Evolutionary conservation across 2,329 filamentous ascomycete genomes (phyloP).

Genomic region (Myriosclerotinia scirpicola): DNA sequence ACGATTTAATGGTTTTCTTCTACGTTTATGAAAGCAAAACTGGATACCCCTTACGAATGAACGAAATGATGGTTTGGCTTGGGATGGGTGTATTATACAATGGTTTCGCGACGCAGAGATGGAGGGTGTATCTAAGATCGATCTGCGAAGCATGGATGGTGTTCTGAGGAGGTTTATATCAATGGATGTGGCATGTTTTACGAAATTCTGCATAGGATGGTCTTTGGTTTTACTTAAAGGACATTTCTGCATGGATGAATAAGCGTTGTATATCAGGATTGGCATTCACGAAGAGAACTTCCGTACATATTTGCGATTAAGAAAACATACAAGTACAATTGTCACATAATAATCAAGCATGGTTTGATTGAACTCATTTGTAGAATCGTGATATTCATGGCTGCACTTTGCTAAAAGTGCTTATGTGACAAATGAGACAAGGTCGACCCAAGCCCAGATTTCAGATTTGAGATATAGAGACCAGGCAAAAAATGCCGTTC

Average conservation of each 20-base stretch:
- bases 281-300: neutral
- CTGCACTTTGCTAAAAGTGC: slow-evolving; percentile 37
- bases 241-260: neutral
- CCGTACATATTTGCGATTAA: neutral
- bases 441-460: slow-evolving; percentile 25
- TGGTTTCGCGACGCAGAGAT: neutral
- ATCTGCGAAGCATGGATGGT: neutral
- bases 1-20: slow-evolving; percentile 13
- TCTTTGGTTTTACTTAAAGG: neutral
- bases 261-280: neutral
- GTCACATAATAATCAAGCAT: neutral
- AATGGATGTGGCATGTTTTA: neutral
- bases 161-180: neutral
- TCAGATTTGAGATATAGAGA: slow-evolving; percentile 52
- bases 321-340: neutral
- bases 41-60: slow-evolving; percentile 10
- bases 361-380: slow-evolving; percentile 18
- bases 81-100: neutral
- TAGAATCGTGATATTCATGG: slow-evolving; percentile 37
- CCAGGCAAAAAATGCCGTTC: slow-evolving; percentile 67
- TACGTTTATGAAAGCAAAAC: neutral
- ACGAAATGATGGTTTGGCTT: slow-evolving; percentile 15
- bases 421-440: slow-evolving; percentile 51
- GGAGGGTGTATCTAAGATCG: neutral
- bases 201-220: neutral